Evolutionary conservation across 768 basidiomycete genomes (phyloP).

Genomic region (Boletales sp.): DNA sequence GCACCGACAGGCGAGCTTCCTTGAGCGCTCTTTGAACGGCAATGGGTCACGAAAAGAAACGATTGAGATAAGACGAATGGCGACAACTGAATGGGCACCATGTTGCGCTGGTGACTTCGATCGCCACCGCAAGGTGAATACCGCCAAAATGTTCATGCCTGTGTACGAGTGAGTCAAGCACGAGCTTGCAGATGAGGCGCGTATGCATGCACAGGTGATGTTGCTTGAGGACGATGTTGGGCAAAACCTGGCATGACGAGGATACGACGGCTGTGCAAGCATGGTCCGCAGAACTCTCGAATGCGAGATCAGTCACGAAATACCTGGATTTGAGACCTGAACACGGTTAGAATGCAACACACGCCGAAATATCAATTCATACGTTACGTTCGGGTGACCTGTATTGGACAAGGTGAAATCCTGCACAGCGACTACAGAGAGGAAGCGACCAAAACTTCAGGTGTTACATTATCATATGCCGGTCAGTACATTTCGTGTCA

Average conservation of each 20-base stretch:
- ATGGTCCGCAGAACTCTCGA: slow-evolving; percentile 93
- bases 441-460: too few species aligned
- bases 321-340: slow-evolving; percentile 2
- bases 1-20: slow-evolving; percentile 56
- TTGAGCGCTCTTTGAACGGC: slow-evolving; percentile 66
- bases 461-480: too few species aligned
- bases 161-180: neutral
- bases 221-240: slow-evolving; percentile 87
- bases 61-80: neutral
- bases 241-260: slow-evolving; percentile 63
- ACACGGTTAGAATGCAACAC: neutral
- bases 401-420: too few species aligned
- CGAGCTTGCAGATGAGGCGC: neutral
- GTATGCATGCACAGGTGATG: slow-evolving; percentile 29
- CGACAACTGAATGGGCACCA: slow-evolving; percentile 41
- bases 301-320: slow-evolving; percentile 67
- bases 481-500: too few species aligned
- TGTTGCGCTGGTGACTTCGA: slow-evolving; percentile 73
- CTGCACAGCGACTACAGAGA: too few species aligned
- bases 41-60: slow-evolving; percentile 48
- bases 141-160: slow-evolving; percentile 47
- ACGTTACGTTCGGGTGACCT: too few species aligned
- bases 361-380: too few species aligned
- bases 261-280: slow-evolving; percentile 87
- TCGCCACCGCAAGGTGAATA: slow-evolving; percentile 76